Conservation (phyloP, 805 yeast species). For the Ogataea corticis region DNA sequence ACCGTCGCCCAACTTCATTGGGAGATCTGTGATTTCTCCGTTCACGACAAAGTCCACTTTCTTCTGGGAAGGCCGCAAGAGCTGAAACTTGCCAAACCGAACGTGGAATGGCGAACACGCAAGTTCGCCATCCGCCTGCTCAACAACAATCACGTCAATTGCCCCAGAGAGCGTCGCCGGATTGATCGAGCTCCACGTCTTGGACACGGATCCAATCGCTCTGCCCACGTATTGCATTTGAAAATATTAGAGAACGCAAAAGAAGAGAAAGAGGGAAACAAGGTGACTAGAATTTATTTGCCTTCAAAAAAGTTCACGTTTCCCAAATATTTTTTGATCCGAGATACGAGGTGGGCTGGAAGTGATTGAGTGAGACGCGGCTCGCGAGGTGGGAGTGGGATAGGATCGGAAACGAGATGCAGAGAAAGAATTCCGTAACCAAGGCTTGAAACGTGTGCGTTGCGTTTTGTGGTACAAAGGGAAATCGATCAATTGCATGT, state of each 20-base stretch:
- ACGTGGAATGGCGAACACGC: conserved; percentile 97
- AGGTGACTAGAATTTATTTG: not conserved
- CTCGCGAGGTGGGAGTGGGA: no score
- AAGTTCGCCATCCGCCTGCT: conserved; percentile 69
- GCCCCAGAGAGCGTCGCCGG: conserved; percentile 98
- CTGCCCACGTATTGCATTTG: conserved; percentile 94
- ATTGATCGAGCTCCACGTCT: conserved; percentile 95
- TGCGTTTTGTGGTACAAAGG: no score
- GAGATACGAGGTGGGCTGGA: not conserved
- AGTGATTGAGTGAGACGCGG: no score
- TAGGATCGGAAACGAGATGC: no score
- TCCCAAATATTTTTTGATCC: not conserved
- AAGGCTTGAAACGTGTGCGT: no score
- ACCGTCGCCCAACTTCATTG: conserved; percentile 96
- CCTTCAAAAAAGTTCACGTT: not conserved
- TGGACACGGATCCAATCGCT: conserved; percentile 92
- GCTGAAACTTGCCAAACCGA: conserved; percentile 90
- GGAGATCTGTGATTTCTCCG: conserved; percentile 75
- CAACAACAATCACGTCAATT: conserved; percentile 92
- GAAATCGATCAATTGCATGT: no score
- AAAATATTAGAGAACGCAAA: not conserved
- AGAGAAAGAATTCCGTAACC: no score
- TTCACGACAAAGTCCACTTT: conserved; percentile 88
- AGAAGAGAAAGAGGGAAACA: conserved; percentile 1
- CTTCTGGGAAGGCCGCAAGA: conserved; percentile 91